These are phyloP conservation scores for Serendipita sp. DNA, from an alignment of 768 basidiomycete species.

Conservation along the genomic window DNA sequence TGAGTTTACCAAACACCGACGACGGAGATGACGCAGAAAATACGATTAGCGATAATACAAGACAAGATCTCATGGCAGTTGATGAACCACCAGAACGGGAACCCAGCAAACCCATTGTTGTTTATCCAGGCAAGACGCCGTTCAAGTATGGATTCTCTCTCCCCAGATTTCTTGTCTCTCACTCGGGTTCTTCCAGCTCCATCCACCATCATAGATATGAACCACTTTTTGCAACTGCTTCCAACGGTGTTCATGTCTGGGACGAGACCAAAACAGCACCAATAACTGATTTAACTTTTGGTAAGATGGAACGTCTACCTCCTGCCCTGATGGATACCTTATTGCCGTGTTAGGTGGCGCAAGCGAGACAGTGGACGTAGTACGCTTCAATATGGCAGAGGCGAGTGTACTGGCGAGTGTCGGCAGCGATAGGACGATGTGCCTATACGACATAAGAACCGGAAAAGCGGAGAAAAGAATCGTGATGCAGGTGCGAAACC, in stretches of 20 bases:
- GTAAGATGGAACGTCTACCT: conserved; percentile 24
- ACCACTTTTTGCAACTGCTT: conserved; percentile 85
- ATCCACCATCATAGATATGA: conserved; percentile 89
- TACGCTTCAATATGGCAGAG: conserved; percentile 90
- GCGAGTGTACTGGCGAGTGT: conserved; percentile 87
- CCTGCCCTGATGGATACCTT: neutral
- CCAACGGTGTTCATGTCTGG: conserved; percentile 89
- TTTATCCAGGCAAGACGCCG: conserved; percentile 71
- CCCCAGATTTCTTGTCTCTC: neutral
- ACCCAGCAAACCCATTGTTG: conserved; percentile 42
- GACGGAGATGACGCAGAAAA: neutral
- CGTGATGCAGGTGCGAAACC: conserved; percentile 61
- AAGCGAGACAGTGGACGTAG: conserved; percentile 71
- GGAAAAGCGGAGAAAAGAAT: conserved; percentile 87
- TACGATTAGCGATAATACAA: conserved; percentile 15
- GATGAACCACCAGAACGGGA: conserved; percentile 12
- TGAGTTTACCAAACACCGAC: conserved; percentile 16
- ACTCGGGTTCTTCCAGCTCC: conserved; percentile 31
- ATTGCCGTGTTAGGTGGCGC: conserved; percentile 21
- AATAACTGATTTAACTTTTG: conserved; percentile 68
- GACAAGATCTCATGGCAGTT: conserved; percentile 3
- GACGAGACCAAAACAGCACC: conserved; percentile 88
- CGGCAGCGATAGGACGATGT: conserved; percentile 90
- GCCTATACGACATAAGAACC: conserved; percentile 88
- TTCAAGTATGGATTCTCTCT: conserved; percentile 52